Base-by-base conservation (phyloP, 164 flowering plant species). In the Chloranthus sessilifolius region DNA sequence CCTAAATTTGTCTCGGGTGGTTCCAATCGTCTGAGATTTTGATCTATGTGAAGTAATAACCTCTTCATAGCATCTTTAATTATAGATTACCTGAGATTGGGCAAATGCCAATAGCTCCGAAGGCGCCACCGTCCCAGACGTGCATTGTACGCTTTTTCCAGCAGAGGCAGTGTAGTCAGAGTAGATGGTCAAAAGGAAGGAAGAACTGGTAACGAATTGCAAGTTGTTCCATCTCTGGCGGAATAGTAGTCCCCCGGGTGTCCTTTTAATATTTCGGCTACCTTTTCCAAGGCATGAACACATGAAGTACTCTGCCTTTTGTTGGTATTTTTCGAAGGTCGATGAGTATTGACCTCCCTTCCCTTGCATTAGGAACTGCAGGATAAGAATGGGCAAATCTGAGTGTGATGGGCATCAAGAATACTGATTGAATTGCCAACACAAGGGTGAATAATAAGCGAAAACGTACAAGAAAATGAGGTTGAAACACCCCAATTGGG, bases 201-300 rank as follows among this genome's bases (percentile, higher is more conserved):
- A 75, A 9, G 98, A 80, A 31, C 83, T 78, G 0, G 98, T 84
- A 1, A 85, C 98, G 45, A 87, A 90, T 69, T 92, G 96, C 78
- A 92, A 30, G 58, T 90, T 90, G 82, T 90, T 90, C 97, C 95
- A 90, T 44, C 85, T 71, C 72, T 90, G 98, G 5, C 79, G 58
- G 81, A 74, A 87, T 24, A 87, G 71, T 11, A 87, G 79, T 27
- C 98, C 98, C 1, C 96, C 98, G 0, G 98, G 98, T 7, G 95
- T 87, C 67, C 60, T 84, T 64, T 75, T 94, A 9, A 76, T 77
- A 42, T 86, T 89, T 10, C 63, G 59, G 38, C 44, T 57, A 5
- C 90, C 86, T 63, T 87, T 90, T 10, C 95, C 95, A 1, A 87
- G 52, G 67, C 80, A 74, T 0, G 94, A 76, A 38, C 97, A 90